A percentile compares a stretch with the other conserved stretches of the same genome.
These are phyloP conservation scores for Mycosphaerella sp. DNA, from an alignment of 2,329 filamentous ascomycete species.

Conservation along the genomic window DNA sequence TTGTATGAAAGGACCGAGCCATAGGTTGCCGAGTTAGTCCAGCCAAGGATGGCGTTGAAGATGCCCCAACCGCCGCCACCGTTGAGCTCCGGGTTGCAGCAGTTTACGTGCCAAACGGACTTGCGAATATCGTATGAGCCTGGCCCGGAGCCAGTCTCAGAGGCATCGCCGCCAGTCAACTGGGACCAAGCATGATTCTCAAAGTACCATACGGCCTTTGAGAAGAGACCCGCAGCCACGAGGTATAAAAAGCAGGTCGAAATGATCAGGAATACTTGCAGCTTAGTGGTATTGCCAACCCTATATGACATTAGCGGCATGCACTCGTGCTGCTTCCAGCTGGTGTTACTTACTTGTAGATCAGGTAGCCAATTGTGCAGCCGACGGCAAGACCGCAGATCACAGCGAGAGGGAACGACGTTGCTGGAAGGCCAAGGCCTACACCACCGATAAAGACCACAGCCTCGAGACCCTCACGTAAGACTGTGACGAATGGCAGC, in stretches of 20 bases:
- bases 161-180: conserved; percentile 56
- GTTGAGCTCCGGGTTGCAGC: conserved; percentile 67
- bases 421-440: conserved; percentile 66
- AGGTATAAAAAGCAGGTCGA: conserved; percentile 82
- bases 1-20: conserved; percentile 85
- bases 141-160: conserved; percentile 59
- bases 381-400: conserved; percentile 66
- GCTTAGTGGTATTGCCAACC: conserved; percentile 57
- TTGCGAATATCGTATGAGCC: conserved; percentile 74
- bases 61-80: conserved; percentile 78
- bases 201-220: conserved; percentile 67
- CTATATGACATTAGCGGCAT: conserved; percentile 29
- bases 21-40: conserved; percentile 83
- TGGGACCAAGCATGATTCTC: conserved; percentile 64
- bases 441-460: conserved; percentile 84
- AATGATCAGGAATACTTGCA: conserved; percentile 73
- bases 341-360: conserved; percentile 63
- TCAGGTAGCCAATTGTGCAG: conserved; percentile 59
- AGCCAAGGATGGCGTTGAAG: conserved; percentile 79
- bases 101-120: conserved; percentile 80
- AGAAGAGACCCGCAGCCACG: conserved; percentile 76
- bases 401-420: conserved; percentile 70
- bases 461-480: conserved; percentile 79
- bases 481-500: conserved; percentile 79
- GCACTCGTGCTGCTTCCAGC: background rate